Base-by-base conservation (phyloP, 78 protist genomes). In the Monocercomonoides exilis region DNA sequence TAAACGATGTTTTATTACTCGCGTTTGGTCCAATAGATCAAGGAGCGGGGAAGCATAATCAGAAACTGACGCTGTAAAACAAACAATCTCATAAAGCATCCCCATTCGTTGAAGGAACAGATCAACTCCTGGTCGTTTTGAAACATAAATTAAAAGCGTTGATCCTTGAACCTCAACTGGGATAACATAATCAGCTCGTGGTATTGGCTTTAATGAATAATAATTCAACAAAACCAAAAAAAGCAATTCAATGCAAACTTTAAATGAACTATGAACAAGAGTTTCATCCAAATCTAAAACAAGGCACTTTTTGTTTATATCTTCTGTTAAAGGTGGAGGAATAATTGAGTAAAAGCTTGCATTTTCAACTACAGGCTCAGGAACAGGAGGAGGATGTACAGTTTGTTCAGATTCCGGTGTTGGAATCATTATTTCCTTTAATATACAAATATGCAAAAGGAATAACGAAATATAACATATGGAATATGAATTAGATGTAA, bases 271-370 rank as follows among this genome's bases (percentile, higher is more conserved):
- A 87, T 96, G 98, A 3, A 96, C 95, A 0, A 96, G 92, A 5
- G 96, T 96, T 81, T 96, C 98, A 77, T 96, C 98, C 21, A 96
- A 90, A 81, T 96, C 98, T 33, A 96, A 82, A 11, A 96, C 96
- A 0, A 93, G 85, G 77, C 44, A 4, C 63, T 88, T 87, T 43
- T 43, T 34, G 38, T 64, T 64, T 1, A 1, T 1, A 43, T 84
- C 79, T 1, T 3, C 1, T 1, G 84, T 43, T n/a, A 29, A 1
- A 1, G 43, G 6, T 43, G 84, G 36, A 54, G 70, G 70, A 11
- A 54, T 11, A 54, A 54, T 54, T 32, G 21, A 54, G n/a, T n/a
- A n/a, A n/a, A n/a, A n/a, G n/a, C n/a, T n/a, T n/a, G n/a, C n/a
- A n/a, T n/a, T n/a, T n/a, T n/a, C n/a, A n/a, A n/a, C n/a, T n/a